Evolutionary conservation across 2,329 filamentous ascomycete species (phyloP).

Genomic region (Fusarium begoniae): DNA sequence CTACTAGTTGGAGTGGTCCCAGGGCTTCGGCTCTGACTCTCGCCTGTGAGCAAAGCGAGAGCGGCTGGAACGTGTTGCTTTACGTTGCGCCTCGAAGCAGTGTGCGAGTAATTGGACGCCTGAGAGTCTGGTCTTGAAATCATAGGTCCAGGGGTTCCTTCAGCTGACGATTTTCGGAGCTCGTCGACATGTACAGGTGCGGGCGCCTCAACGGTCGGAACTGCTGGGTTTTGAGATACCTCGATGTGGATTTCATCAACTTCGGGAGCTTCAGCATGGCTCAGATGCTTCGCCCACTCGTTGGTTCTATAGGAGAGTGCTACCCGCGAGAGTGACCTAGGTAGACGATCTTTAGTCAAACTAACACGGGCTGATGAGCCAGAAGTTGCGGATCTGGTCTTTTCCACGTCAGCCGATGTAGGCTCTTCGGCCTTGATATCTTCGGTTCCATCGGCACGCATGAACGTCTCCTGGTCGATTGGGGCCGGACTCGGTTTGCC

Average conservation of each 20-base stretch:
- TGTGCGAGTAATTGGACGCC: conserved; percentile 35
- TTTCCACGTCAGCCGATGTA: conserved; percentile 41
- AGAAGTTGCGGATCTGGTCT: conserved; percentile 54
- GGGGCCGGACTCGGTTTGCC: conserved; percentile 12
- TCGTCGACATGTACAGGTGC: conserved; percentile 71
- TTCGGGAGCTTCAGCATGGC: conserved; percentile 77
- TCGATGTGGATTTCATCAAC: conserved; percentile 67
- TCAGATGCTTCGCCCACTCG: conserved; percentile 94
- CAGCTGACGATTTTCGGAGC: conserved; percentile 70
- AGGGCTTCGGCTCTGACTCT: conserved; percentile 36
- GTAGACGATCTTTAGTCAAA: conserved; percentile 70
- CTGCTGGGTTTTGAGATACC: conserved; percentile 37
- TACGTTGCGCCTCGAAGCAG: conserved; percentile 17
- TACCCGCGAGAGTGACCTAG: conserved; percentile 76
- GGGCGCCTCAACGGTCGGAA: conserved; percentile 55
- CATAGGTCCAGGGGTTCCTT: conserved; percentile 52
- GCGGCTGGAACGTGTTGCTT: conserved; percentile 40
- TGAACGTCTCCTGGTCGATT: conserved; percentile 13
- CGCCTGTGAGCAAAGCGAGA: conserved; percentile 39
- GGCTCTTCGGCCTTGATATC: conserved; percentile 9
- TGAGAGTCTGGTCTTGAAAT: conserved; percentile 45
- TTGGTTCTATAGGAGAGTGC: conserved; percentile 89
- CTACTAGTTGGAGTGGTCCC: conserved; percentile 30
- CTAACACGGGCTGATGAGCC: conserved; percentile 55
- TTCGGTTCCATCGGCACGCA: conserved; percentile 6